phyloP scores from a whole-genome alignment of 2,329 filamentous ascomycete genomes.

The Akanthomyces muscarius region DNA sequence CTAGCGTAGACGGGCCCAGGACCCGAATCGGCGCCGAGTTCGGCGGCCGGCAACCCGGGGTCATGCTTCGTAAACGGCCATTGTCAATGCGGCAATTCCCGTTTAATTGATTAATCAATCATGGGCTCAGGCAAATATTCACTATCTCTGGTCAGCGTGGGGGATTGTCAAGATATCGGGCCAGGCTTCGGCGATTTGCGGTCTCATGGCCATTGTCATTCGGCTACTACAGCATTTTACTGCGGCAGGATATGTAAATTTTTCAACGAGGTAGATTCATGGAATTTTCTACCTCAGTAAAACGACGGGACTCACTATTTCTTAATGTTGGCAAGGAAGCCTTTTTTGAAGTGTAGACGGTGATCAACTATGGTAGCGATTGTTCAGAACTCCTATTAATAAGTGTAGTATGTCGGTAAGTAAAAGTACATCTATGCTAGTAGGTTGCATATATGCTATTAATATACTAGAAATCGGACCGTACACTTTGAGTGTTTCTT shows the following conservation, averaged over 20 bases:
- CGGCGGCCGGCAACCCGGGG: slow-evolving; percentile 18
- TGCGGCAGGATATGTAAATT: neutral
- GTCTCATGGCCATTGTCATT: neutral
- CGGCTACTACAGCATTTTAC: neutral
- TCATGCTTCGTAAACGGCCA: neutral
- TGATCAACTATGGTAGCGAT: too few species aligned
- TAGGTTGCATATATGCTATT: too few species aligned
- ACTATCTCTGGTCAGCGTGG: too few species aligned
- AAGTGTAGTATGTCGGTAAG: too few species aligned
- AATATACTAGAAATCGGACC: too few species aligned
- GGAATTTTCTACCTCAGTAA: neutral
- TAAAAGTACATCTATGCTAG: too few species aligned
- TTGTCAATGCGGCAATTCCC: neutral
- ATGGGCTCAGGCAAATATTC: neutral
- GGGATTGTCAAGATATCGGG: neutral
- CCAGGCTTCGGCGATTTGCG: neutral
- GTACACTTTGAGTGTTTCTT: too few species aligned
- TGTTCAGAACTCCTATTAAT: too few species aligned
- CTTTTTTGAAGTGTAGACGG: too few species aligned
- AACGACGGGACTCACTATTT: too few species aligned
- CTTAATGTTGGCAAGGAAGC: too few species aligned
- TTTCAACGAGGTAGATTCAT: neutral
- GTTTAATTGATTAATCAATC: neutral
- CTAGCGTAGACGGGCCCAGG: neutral
- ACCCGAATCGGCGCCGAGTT: slow-evolving; percentile 25